Evolutionary conservation across 1,139 yeast genomes (phyloP), one percentile per base, ranked within the genome.

Genomic region (Saccharomyces hybrid): DNA sequence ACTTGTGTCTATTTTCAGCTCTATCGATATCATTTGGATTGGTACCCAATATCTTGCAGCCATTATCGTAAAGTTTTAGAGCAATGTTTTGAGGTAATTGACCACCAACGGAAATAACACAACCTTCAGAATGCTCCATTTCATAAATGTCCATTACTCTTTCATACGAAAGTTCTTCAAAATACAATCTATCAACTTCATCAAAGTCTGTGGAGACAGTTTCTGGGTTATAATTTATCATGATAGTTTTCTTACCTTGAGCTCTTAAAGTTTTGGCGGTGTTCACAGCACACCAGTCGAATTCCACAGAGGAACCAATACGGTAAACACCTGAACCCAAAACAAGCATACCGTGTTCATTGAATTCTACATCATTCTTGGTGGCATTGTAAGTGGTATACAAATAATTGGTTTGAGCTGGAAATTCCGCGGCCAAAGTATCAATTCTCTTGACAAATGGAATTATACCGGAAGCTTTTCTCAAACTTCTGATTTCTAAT

Each of bases 211-310:
- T 93, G 9, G 97, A 90, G 46, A 93, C 99, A 29, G 99, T 93
- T 75, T 93, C 99, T 57, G 99, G 99, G 77, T 93, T 93, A 75
- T 93, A 93, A 77, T 93, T 93, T 69, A 93, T 82, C 99, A 93
- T 93, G 61, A 93, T 84, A 50, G 99, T 93, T 75, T 86, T 88
- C 71, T 83, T 84, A 60, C 96, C 96, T 56, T 85, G 79, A 56
- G 83, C 86, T 74, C 99, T 84, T 67, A 93, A 81, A 49, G 98
- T 90, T 71, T 98, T 85, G 55, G 96, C 97, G 56, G 99, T 87
- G 58, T 95, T 83, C 59, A 93, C 99, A 52, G 98, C 99, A 80
- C 99, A 93, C 99, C 99, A 93, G 75, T 93, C 99, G 66, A 93
- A 93, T 75, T 93, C 99, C 58, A 93, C 99, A 27, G 98, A 91